Evolutionary conservation across 2,329 filamentous ascomycete species (phyloP).

Genomic region (Xylariaceae sp.): DNA sequence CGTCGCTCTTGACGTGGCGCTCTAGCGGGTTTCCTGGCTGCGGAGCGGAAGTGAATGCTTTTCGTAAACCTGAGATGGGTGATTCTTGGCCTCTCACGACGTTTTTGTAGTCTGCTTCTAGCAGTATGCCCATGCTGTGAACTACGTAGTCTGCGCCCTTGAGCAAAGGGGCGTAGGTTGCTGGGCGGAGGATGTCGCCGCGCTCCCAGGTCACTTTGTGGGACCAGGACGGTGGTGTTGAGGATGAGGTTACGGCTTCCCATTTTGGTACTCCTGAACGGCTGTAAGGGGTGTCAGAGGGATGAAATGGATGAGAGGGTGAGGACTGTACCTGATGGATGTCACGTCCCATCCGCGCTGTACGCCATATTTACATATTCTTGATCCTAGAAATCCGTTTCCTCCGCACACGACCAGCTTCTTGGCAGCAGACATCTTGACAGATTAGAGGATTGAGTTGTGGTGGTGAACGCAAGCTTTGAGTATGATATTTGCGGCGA

Average conservation of each 20-base stretch:
- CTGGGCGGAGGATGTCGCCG: constrained; percentile 81
- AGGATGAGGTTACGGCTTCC: constrained; percentile 71
- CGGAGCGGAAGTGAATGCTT: constrained; percentile 70
- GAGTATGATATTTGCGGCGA: not conserved
- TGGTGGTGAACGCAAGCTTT: not conserved
- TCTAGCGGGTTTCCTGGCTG: constrained; percentile 67
- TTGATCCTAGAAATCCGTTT: constrained; percentile 82
- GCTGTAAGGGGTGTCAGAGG: constrained; percentile 44
- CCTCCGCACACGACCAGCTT: constrained; percentile 88
- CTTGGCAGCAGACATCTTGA: constrained; percentile 61
- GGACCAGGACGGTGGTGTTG: constrained; percentile 75
- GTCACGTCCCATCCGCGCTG: constrained; percentile 87
- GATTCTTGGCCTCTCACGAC: constrained; percentile 81
- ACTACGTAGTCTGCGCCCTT: constrained; percentile 79
- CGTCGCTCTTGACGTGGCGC: constrained; percentile 41
- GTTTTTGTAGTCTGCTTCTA: constrained; percentile 97
- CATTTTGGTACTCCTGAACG: constrained; percentile 88
- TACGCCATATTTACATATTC: constrained; percentile 89
- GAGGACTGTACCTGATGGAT: constrained; percentile 70
- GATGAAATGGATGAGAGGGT: constrained; percentile 1
- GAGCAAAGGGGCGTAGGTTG: constrained; percentile 74
- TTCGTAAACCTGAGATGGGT: constrained; percentile 71
- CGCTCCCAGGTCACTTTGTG: constrained; percentile 81
- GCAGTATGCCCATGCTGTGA: constrained; percentile 91
- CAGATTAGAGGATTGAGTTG: too few species aligned